Base-by-base conservation (phyloP, 768 basidiomycete species). In the Suillus subalutaceus region DNA sequence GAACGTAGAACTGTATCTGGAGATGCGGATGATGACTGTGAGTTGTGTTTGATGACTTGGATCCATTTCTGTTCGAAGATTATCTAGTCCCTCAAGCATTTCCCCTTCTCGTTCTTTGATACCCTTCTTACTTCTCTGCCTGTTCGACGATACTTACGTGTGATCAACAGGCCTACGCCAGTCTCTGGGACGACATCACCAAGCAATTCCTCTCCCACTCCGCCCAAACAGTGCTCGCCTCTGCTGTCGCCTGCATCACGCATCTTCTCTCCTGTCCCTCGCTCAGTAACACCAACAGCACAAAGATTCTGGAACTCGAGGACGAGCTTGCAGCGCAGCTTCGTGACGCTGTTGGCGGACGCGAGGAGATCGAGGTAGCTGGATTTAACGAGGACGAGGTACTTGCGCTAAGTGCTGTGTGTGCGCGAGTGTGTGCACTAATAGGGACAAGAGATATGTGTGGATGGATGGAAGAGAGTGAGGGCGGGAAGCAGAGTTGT, bases 121-220 rank as follows among this genome's bases (percentile, higher is more conserved):
- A 9, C 20, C n/a, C n/a, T 48, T 43, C 37, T 63, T 59, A 18
- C 5, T 41, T 18, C 1, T 41, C 18, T 56, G 6, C 10, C 20
- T 20, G 10, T 64, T 15, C 18, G 23, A 7, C 32, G 41, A 43
- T 18, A 43, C 59, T 60, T 20, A 43, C 61, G 44, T 65, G 16
- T 65, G 38, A 64, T 46, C n/a, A 67, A 20, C 72, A 97, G 94
- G 89, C 88, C 0, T 99, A 97, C 75, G 87, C 90, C 53, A 82
- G 82, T 44, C 84, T 99, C 1, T 99, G 97, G 96, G 94, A 96
- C 76, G 94, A 98, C 71, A 83, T 98, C 26, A 89, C 85, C 67
- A 96, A 96, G 73, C 96, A 97, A 76, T 96, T 96, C 76, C 82
- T 93, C 53, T 90, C 93, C 2, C 94, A 97, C 71, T 92, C 94